These are phyloP conservation scores for Neostapfia colusana DNA, from an alignment of 176 grass and related monocot species.

Conservation along the genomic window DNA sequence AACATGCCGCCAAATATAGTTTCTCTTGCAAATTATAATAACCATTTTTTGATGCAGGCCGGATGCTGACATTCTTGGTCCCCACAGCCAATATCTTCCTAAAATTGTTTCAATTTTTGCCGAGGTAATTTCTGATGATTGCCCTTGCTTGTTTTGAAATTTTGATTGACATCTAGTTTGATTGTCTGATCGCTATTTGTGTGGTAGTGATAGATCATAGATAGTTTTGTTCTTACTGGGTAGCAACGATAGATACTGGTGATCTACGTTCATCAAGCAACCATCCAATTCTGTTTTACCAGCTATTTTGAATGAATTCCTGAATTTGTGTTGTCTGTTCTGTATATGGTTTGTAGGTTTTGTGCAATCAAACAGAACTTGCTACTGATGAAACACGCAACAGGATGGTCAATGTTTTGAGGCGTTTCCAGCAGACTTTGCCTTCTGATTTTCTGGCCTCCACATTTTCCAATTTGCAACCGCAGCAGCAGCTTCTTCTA, in stretches of 20 bases:
- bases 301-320: not conserved
- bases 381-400: slow-evolving; percentile 71
- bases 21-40: slow-evolving; percentile 27
- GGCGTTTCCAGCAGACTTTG: slow-evolving; percentile 74
- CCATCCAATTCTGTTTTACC: not conserved
- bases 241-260: not conserved
- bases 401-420: slow-evolving; percentile 74
- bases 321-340: not conserved
- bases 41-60: slow-evolving; percentile 52
- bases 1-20: slow-evolving; percentile 5
- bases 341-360: slow-evolving; percentile 54
- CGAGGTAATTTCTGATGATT: slow-evolving; percentile 56
- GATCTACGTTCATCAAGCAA: not conserved
- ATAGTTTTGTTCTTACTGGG: not conserved
- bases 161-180: not conserved
- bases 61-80: slow-evolving; percentile 71
- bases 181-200: not conserved
- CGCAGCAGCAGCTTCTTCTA: slow-evolving; percentile 75
- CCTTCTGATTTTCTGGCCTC: slow-evolving; percentile 77
- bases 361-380: slow-evolving; percentile 62
- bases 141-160: not conserved
- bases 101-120: slow-evolving; percentile 84
- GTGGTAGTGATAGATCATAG: too few species aligned
- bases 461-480: slow-evolving; percentile 82
- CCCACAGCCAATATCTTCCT: slow-evolving; percentile 73